A percentile compares a stretch with the other conserved stretches of the same genome.
Evolutionary conservation across 1,284 basidiomycete species (phyloP).

Genomic region (Puccinia hordei): DNA sequence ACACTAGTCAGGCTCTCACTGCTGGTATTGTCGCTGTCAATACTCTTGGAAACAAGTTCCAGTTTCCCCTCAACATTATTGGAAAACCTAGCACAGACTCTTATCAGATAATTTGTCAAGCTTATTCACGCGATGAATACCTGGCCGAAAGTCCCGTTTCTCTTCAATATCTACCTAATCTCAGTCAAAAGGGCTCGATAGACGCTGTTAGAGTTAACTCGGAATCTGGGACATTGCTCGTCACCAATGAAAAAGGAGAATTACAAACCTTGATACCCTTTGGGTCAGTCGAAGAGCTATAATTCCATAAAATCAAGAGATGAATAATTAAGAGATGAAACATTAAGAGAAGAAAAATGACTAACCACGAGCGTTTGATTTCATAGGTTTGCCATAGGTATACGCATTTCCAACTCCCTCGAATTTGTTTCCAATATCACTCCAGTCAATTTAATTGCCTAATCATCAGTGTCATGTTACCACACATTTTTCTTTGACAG

Average conservation of each 20-base stretch:
- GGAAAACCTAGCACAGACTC: slow-evolving; percentile 35
- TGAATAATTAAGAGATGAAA: neutral
- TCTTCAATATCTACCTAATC: slow-evolving; percentile 23
- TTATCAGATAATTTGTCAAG: slow-evolving; percentile 27
- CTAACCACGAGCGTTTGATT: neutral
- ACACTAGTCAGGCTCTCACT: slow-evolving; percentile 37
- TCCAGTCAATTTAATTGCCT: neutral
- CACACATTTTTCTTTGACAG: neutral
- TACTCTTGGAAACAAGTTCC: slow-evolving; percentile 24
- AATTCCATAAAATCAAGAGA: neutral
- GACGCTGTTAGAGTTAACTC: slow-evolving; percentile 29
- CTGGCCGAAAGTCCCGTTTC: slow-evolving; percentile 5
- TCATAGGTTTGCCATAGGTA: slow-evolving; percentile 11
- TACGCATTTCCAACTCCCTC: neutral
- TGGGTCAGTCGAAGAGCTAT: slow-evolving; percentile 9
- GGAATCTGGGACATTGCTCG: slow-evolving; percentile 37
- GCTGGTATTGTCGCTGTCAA: slow-evolving; percentile 37
- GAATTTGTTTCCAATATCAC: neutral
- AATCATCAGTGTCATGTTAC: neutral
- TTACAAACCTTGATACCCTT: slow-evolving; percentile 39
- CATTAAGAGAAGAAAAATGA: neutral
- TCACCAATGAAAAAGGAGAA: slow-evolving; percentile 16
- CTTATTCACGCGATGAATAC: slow-evolving; percentile 37
- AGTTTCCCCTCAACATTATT: slow-evolving; percentile 21
- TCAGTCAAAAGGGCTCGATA: neutral